phyloP scores from a whole-genome alignment of 225 moss, liverwort and hornwort genomes.

The Physcomitrium patens region DNA sequence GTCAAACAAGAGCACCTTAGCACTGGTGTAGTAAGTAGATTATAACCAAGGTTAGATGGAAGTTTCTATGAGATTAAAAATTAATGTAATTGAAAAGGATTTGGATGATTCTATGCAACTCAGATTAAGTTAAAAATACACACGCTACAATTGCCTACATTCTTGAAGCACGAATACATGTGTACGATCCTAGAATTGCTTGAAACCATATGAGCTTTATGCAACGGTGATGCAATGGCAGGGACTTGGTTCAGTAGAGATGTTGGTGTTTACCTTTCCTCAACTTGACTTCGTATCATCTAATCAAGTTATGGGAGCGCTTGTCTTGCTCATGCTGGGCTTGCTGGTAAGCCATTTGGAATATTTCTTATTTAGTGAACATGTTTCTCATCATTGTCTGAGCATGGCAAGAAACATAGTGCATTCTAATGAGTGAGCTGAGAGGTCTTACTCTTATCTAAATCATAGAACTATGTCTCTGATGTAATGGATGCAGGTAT shows the following conservation, averaged over 20 bases:
- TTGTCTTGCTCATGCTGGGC: constrained; percentile 54
- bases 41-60: too few relatives aligned
- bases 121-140: too few relatives aligned
- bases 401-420: not conserved
- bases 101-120: too few relatives aligned
- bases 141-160: too few relatives aligned
- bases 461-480: too few relatives aligned
- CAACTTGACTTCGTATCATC: constrained; percentile 63
- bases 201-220: constrained; percentile 2
- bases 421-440: not conserved
- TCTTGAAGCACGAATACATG: too few relatives aligned
- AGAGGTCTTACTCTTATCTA: too few relatives aligned
- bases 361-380: not conserved
- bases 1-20: too few relatives aligned
- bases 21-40: too few relatives aligned
- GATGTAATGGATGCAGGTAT: constrained; percentile 61
- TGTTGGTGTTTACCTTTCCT: constrained; percentile 86
- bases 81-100: too few relatives aligned
- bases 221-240: constrained; percentile 31
- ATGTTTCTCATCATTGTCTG: not conserved
- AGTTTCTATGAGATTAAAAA: too few relatives aligned
- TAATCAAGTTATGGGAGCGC: constrained; percentile 78
- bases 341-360: constrained; percentile 38
- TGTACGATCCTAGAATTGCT: too few relatives aligned
- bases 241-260: constrained; percentile 95